Percentiles rank a stretch among this genome's conserved stretches.
Evolutionary conservation across 805 yeast species (phyloP).

Genomic region (Alloascoidea hylecoeti): DNA sequence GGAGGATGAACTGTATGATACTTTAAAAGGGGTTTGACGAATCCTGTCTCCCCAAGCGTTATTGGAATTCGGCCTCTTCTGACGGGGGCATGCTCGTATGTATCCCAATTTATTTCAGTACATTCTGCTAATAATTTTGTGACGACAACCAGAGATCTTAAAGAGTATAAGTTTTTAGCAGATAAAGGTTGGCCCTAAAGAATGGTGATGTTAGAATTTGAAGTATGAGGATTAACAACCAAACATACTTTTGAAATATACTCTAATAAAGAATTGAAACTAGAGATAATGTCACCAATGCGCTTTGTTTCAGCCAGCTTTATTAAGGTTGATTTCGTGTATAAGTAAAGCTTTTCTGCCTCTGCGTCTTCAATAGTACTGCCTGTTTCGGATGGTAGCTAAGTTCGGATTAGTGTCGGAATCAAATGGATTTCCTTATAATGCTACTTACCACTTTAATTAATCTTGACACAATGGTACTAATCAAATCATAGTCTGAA

Average conservation of each 20-base stretch:
- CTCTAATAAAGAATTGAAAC: neutral
- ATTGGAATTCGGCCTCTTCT: neutral
- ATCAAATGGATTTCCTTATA: too few species aligned
- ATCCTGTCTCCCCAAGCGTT: neutral
- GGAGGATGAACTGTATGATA: neutral
- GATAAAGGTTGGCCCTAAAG: neutral
- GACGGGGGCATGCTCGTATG: neutral
- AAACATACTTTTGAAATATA: neutral
- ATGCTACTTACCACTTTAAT: too few species aligned
- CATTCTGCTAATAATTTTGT: neutral
- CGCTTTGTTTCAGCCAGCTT: neutral
- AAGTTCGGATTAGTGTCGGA: neutral
- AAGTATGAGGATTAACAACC: neutral
- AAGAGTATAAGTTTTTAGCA: neutral
- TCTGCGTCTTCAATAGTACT: conserved; percentile 3
- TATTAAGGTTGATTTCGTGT: neutral
- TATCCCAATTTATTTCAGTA: neutral
- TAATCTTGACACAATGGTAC: too few species aligned
- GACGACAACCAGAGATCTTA: conserved; percentile 1
- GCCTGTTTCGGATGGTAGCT: neutral
- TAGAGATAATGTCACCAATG: neutral
- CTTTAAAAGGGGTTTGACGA: neutral
- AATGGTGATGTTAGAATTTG: neutral
- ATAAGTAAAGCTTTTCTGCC: conserved; percentile 1
- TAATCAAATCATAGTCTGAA: too few species aligned